These are phyloP conservation scores for Coniochaeta hoffmannii DNA, from an alignment of 2,329 filamentous ascomycete genomes.

Conservation along the genomic window DNA sequence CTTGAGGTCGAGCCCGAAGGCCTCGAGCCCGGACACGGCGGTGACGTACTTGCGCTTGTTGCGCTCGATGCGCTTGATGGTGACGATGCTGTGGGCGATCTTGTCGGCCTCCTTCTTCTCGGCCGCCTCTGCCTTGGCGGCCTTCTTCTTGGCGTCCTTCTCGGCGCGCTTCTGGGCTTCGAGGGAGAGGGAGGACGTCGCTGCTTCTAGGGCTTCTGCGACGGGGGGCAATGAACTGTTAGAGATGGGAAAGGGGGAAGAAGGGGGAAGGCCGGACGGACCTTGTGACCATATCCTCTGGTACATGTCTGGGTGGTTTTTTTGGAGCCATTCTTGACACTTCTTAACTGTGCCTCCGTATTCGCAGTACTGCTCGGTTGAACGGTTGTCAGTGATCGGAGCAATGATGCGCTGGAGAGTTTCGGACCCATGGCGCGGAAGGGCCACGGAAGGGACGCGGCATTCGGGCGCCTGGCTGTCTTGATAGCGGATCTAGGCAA, in stretches of 20 bases:
- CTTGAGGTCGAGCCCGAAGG: slow-evolving; percentile 87
- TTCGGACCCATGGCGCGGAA: background rate
- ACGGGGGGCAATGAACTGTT: slow-evolving; percentile 4
- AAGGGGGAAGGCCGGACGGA: slow-evolving; percentile 29
- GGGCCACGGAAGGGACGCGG: background rate
- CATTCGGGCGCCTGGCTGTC: background rate
- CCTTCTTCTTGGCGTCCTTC: slow-evolving; percentile 95
- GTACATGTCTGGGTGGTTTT: slow-evolving; percentile 67
- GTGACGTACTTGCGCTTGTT: slow-evolving; percentile 98
- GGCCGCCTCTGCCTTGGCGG: slow-evolving; percentile 82
- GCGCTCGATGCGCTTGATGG: slow-evolving; percentile 93
- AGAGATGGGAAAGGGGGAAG: background rate
- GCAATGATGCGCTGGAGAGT: too few relatives aligned
- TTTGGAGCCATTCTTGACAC: slow-evolving; percentile 91
- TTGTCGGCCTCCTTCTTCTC: slow-evolving; percentile 79
- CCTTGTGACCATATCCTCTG: slow-evolving; percentile 77
- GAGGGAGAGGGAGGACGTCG: slow-evolving; percentile 77
- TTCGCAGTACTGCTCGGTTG: slow-evolving; percentile 80
- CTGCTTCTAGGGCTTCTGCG: slow-evolving; percentile 71
- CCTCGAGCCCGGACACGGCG: slow-evolving; percentile 81
- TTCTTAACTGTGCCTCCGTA: slow-evolving; percentile 95
- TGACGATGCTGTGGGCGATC: slow-evolving; percentile 73
- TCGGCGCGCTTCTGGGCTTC: slow-evolving; percentile 91
- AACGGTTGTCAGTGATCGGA: slow-evolving; percentile 13
- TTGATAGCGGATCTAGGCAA: background rate